Base-by-base conservation (phyloP, 2,329 filamentous ascomycete genomes). In the Cadophora sp. region DNA sequence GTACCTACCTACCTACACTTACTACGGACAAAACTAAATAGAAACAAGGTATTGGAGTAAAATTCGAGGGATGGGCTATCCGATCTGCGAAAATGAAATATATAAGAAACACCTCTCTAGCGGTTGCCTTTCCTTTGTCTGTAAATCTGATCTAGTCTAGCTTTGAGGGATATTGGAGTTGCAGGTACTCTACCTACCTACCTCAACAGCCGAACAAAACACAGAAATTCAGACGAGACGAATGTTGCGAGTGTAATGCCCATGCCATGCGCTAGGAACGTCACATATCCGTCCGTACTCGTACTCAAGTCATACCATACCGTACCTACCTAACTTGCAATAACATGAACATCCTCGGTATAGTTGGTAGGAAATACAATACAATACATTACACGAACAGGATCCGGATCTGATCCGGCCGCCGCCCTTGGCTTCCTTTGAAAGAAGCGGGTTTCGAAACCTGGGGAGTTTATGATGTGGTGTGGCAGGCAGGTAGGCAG, bases 111-210 rank as follows among this genome's bases (percentile, higher is more conserved):
- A 30, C 6, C 27, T 30, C 27, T 30, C 27, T 30, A 6, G 27
- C 27, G 27, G 27, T 30, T 30, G 27, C 27, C 27, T 30, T 30
- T 30, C 27, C 27, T n/a, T n/a, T n/a, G n/a, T n/a, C 27, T 30
- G 27, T 30, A 30, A 30, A 30, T 30, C 27, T 30, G n/a, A 30
- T 55, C 14, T 56, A n/a, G n/a, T 56, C 55, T 58, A 36, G 55
- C 55, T 39, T n/a, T 43, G 55, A 58, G 55, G 55, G 55, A 58
- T 13, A 58, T 58, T 58, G 33, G 55, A 43, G 55, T 58, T 13
- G 22, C 48, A 51, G 48, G 55, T 58, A 18, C 36, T 43, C 22
- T 58, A 41, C n/a, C n/a, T n/a, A n/a, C n/a, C 36, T n/a, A 39
- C 8, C 11, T n/a, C 2, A n/a, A n/a, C 18, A 5, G n/a, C n/a